Evolutionary conservation across 805 yeast species (phyloP), one percentile per base, ranked within the genome.

Genomic region (Clavispora asparagi): DNA sequence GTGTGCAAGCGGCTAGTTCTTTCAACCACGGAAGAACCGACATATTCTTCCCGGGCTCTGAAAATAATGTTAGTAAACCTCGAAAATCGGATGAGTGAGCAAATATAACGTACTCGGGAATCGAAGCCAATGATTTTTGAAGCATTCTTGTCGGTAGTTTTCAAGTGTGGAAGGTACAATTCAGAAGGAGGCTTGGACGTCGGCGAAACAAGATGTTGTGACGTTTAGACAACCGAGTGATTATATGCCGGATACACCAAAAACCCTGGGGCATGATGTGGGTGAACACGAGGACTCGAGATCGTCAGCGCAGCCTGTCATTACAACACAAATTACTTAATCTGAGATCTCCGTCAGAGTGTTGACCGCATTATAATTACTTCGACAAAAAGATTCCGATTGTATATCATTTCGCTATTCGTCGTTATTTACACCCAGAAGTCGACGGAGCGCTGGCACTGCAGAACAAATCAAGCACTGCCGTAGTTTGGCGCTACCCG

Each of bases 11-110:
- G 76, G 32, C 77, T 64, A 2, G 85, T 78, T 55, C 95, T 72
- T 58, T 83, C 89, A 44, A 77, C 76, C 39, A 85, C 60, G 10
- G 89, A 81, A 19, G 76, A 68, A 1, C 85, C 85, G 42, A 77
- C 61, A 55, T 72, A 68, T 55, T 77, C 78, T 58, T 87, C 94
- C 39, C 61, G 59, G 17, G 73, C 76, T 57, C 66, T 62, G 53
- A 5, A 16, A 16, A 16, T 3, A 17, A 25, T 9, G 61, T 61
- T 60, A 60, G 63, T 55, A 49, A 28, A 32, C 10, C 17, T 10
- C n/a, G n/a, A 36, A 32, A 23, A 11, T 31, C 8, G 12, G 13
- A 11, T 23, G 14, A 11, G 7, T 23, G 7, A 16, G 13, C 8
- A 9, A 28, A 12, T 25, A 5, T n/a, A 6, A 62, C 66, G 43